Evolutionary conservation across 2,329 filamentous ascomycete species (phyloP), one percentile per base, ranked within the genome.

Genomic region (Penicillium verrucosum): DNA sequence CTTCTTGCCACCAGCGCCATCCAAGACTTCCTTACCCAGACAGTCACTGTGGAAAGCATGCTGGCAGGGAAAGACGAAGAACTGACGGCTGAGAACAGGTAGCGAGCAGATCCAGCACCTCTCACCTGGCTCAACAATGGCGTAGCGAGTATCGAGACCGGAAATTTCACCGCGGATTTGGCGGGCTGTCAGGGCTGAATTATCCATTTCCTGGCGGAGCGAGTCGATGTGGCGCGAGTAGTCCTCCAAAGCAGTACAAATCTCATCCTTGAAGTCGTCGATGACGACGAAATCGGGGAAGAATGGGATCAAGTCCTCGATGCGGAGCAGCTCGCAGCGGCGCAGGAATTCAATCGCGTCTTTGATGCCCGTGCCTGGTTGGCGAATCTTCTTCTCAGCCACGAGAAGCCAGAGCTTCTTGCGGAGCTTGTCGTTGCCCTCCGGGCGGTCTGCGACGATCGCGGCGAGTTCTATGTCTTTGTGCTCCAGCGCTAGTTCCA

Each of bases 281-380:
- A 99, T 97, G 50, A 97, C 89, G 25, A 97, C 92, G 70, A 99
- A 99, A 72, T 99, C 94, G 0, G 94, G 94, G 77, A 99, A 99
- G 79, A 99, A 97, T 0, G 94, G 94, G 40, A 99, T 97, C 30
- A 99, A 78, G 68, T 99, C 94, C 76, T 99, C 94, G 61, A 99
- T 99, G 61, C 89, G 88, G 47, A 99, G 84, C 12, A 97, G 81
- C 59, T 97, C 92, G 72, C 93, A 97, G 10, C 91, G 87, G 65
- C 91, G 90, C 12, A 97, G 82, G 69, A 99, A 97, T 60, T 95
- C 90, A 64, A 99, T 96, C 2, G 94, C 94, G 32, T 88, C 84
- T 75, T 91, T 97, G 81, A 97, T 97, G 50, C 91, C 90, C 57
- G 89, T 88, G 7, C 86, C 89, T 61, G 92, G 86, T 53, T 80